phyloP scores from a whole-genome alignment of 1,284 basidiomycete genomes.

The Trichosporon sp. region DNA sequence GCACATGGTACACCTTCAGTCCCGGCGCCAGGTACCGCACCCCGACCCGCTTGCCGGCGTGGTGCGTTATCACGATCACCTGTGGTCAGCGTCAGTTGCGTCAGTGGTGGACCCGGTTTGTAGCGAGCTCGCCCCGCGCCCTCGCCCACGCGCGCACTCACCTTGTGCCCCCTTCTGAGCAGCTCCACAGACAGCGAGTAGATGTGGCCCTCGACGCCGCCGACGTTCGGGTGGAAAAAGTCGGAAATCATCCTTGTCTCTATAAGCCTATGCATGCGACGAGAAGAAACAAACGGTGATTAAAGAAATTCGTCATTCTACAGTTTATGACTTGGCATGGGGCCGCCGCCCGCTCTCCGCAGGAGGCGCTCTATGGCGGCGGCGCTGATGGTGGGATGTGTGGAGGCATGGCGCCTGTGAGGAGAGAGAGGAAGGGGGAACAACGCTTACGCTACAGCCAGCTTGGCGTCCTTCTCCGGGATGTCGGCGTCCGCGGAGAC shows the following conservation, averaged over 20 bases:
- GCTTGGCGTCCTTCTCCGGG: conserved; percentile 13
- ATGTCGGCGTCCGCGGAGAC: conserved; percentile 6
- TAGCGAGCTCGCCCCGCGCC: too few species aligned
- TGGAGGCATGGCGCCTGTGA: background rate
- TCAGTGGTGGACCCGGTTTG: background rate
- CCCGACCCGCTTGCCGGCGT: conserved; percentile 77
- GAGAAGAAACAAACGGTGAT: background rate
- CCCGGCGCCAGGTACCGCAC: conserved; percentile 69
- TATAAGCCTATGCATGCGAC: conserved; percentile 23
- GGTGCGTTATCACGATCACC: conserved; percentile 94
- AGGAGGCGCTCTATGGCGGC: background rate
- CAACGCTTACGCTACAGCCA: conserved; percentile 27
- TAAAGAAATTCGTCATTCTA: background rate
- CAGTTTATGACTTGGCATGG: background rate
- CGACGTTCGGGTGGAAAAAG: conserved; percentile 92
- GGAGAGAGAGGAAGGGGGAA: background rate
- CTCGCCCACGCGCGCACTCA: conserved; percentile 36
- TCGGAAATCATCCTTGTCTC: conserved; percentile 74
- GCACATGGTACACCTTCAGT: conserved; percentile 93
- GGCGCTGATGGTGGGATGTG: background rate
- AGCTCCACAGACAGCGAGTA: conserved; percentile 86
- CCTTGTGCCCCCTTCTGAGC: conserved; percentile 79
- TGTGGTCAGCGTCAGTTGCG: conserved; percentile 40
- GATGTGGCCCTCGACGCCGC: conserved; percentile 95
- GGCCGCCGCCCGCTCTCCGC: background rate